Evolutionary conservation across 75 land plant species (phyloP).

Genomic region (Azolla pinnata): DNA sequence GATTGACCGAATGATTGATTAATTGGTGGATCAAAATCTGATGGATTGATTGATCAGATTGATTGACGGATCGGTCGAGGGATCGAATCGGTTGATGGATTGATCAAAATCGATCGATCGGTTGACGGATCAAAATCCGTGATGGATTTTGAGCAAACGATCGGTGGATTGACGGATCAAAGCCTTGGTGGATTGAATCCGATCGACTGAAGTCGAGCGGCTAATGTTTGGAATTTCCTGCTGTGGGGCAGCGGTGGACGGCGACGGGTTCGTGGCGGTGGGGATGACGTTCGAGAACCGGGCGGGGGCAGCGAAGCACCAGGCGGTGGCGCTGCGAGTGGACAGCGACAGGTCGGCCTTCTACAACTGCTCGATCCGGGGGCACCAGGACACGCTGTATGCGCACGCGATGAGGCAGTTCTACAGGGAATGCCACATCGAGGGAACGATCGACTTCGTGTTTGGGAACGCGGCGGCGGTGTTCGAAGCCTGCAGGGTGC

Average conservation of each 20-base stretch:
- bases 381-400: constrained; percentile 48
- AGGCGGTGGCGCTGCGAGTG: constrained; percentile 48
- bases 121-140: no score
- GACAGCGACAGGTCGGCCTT: constrained; percentile 26
- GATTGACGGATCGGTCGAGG: no score
- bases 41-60: no score
- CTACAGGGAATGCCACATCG: constrained; percentile 33
- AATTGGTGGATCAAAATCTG: no score
- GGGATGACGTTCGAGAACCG: constrained; percentile 39
- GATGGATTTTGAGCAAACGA: no score
- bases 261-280: constrained; percentile 31
- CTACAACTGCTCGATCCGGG: constrained; percentile 24
- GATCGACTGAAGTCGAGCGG: no score
- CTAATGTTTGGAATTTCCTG: no score
- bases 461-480: constrained; percentile 46
- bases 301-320: constrained; percentile 40
- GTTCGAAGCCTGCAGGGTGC: constrained; percentile 23
- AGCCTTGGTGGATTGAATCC: no score
- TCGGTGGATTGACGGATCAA: no score
- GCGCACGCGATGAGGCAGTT: constrained; percentile 46
- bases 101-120: no score
- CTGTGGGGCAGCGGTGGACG: constrained; percentile 35
- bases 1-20: no score
- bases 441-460: constrained; percentile 52
- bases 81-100: no score